Evolutionary conservation across 768 basidiomycete genomes (phyloP).

Genomic region (Hydnomerulius pinastri): DNA sequence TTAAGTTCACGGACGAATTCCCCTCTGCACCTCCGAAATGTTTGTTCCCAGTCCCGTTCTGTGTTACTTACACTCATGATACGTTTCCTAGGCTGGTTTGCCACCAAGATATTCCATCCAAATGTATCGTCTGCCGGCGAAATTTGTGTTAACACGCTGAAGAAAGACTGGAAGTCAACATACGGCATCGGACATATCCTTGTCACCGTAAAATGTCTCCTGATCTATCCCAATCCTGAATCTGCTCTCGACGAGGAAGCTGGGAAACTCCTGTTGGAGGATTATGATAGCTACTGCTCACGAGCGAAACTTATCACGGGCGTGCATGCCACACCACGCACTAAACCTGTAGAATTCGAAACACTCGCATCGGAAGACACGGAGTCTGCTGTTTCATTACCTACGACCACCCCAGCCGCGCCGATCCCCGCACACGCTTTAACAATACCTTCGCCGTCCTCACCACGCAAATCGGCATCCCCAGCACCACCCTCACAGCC

Average conservation of each 20-base stretch:
- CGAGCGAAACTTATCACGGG: slow-evolving; percentile 88
- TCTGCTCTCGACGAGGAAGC: slow-evolving; percentile 96
- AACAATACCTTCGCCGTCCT: slow-evolving; percentile 42
- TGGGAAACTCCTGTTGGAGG: slow-evolving; percentile 86
- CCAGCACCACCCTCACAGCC: slow-evolving; percentile 41
- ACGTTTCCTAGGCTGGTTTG: slow-evolving; percentile 69
- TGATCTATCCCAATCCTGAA: slow-evolving; percentile 97
- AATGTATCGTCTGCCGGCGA: slow-evolving; percentile 90
- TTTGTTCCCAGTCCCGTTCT: slow-evolving; percentile 37
- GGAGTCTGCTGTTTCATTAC: slow-evolving; percentile 15
- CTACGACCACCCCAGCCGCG: slow-evolving; percentile 19
- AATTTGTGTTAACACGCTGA: slow-evolving; percentile 96
- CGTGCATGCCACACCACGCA: slow-evolving; percentile 86
- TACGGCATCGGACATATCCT: slow-evolving; percentile 92
- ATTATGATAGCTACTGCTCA: slow-evolving; percentile 85
- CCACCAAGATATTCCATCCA: slow-evolving; percentile 96
- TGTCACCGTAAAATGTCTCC: slow-evolving; percentile 90
- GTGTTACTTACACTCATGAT: slow-evolving; percentile 2
- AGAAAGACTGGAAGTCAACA: slow-evolving; percentile 94
- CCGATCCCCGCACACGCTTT: slow-evolving; percentile 33
- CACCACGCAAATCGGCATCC: slow-evolving; percentile 45
- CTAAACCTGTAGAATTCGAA: slow-evolving; percentile 72
- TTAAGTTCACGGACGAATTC: slow-evolving; percentile 92
- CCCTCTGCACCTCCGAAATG: slow-evolving; percentile 94
- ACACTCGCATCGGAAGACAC: slow-evolving; percentile 36